Percentiles rank a stretch among this genome's conserved stretches.
These are phyloP conservation scores for Calonectria naviculata DNA, from an alignment of 2,329 filamentous ascomycete species.

Conservation along the genomic window DNA sequence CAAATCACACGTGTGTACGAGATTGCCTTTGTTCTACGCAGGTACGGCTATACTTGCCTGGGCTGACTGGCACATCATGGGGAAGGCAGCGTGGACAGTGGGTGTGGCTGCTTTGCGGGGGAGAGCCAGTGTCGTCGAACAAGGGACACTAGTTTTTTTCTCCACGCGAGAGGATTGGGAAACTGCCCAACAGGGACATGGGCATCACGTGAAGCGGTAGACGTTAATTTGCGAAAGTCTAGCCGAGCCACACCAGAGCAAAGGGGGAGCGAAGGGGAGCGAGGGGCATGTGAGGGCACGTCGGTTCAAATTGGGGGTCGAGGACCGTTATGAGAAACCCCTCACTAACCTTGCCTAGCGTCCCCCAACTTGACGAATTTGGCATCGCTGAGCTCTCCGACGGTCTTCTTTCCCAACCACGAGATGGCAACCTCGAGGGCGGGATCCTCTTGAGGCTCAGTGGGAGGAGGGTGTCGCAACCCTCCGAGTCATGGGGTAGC, in stretches of 20 bases:
- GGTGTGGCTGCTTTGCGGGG: background rate
- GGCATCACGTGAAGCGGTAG: background rate
- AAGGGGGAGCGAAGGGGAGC: background rate
- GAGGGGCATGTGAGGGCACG: background rate
- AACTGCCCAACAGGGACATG: background rate
- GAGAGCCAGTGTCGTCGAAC: background rate
- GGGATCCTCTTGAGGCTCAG: background rate
- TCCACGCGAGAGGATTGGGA: background rate
- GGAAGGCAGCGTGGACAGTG: background rate
- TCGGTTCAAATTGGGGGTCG: background rate
- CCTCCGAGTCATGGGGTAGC: slow-evolving; percentile 9
- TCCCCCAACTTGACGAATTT: background rate
- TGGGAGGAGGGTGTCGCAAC: background rate
- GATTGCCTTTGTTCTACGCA: background rate
- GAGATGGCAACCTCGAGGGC: background rate
- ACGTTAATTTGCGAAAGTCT: background rate
- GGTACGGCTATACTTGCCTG: background rate
- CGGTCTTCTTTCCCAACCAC: slow-evolving; percentile 15
- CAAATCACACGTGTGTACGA: background rate
- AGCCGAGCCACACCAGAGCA: background rate
- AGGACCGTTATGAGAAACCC: background rate
- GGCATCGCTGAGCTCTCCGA: slow-evolving; percentile 14
- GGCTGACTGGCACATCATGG: background rate
- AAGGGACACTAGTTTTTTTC: background rate
- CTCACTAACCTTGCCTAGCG: background rate